These are phyloP conservation scores for Gossypium trilobum DNA, from an alignment of 441 rosid genomes.

Conservation along the genomic window DNA sequence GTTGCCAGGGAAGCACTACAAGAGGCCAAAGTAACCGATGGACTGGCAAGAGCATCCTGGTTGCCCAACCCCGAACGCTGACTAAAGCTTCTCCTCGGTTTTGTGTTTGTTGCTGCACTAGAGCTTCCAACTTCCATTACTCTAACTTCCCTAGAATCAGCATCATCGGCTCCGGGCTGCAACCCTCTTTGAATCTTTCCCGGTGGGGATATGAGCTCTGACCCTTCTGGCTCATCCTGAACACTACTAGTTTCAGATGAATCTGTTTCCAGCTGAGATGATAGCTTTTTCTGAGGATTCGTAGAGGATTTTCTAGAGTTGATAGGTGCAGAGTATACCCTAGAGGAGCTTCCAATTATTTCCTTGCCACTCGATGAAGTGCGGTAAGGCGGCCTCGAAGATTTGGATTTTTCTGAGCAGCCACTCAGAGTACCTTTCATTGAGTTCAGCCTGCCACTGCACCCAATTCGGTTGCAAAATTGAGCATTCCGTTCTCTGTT, in stretches of 20 bases:
- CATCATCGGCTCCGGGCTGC: constrained; percentile 26
- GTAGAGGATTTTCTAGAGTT: constrained; percentile 31
- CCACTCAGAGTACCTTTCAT: constrained; percentile 38
- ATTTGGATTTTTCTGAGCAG: constrained; percentile 46
- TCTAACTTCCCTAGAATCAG: constrained; percentile 24
- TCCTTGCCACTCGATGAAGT: constrained; percentile 58
- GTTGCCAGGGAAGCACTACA: constrained; percentile 38
- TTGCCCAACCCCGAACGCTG: constrained; percentile 36
- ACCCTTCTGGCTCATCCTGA: constrained; percentile 45
- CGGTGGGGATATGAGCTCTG: constrained; percentile 25
- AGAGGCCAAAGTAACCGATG: constrained; percentile 31
- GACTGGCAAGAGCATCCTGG: constrained; percentile 26
- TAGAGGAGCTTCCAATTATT: constrained; percentile 61
- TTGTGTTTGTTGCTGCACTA: constrained; percentile 36
- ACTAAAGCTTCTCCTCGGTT: constrained; percentile 35
- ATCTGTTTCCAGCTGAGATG: constrained; percentile 43
- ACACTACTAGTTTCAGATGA: constrained; percentile 59
- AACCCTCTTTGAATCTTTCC: constrained; percentile 41
- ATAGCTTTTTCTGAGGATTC: constrained; percentile 36
- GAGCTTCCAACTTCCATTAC: constrained; percentile 44
- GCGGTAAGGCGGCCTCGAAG: constrained; percentile 38
- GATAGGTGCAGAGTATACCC: constrained; percentile 28
- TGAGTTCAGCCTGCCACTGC: constrained; percentile 52
- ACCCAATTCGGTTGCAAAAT: constrained; percentile 57
- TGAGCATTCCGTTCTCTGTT: constrained; percentile 48